These are phyloP conservation scores for Tephrocybe sp. DNA, from an alignment of 768 basidiomycete species.

Conservation along the genomic window DNA sequence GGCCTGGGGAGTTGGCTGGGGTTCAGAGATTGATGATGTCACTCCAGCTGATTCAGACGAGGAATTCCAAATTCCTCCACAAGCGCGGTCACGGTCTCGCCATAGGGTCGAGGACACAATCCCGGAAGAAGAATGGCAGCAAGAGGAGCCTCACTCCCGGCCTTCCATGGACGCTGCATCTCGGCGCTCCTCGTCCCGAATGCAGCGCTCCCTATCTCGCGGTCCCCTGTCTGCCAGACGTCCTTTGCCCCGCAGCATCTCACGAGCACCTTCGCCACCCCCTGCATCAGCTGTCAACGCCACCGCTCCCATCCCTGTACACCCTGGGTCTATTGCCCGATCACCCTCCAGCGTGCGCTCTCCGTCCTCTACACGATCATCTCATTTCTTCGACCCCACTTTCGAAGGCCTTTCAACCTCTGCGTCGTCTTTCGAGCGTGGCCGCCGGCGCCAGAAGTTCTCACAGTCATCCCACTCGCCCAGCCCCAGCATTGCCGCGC, in stretches of 20 bases:
- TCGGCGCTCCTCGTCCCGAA: conserved; percentile 39
- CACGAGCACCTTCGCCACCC: conserved; percentile 30
- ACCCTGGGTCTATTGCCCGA: conserved; percentile 1
- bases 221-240: conserved; percentile 37
- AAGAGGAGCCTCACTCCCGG: conserved; percentile 25
- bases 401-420: conserved; percentile 24
- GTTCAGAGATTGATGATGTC: conserved; percentile 47
- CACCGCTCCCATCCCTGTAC: background rate
- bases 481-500: conserved; percentile 34
- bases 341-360: conserved; percentile 16
- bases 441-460: conserved; percentile 28
- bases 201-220: conserved; percentile 50
- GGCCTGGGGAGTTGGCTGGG: conserved; percentile 81
- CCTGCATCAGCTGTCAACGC: background rate
- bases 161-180: conserved; percentile 36
- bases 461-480: conserved; percentile 21
- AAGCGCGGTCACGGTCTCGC: conserved; percentile 32
- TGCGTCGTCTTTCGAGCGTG: conserved; percentile 35
- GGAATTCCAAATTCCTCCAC: conserved; percentile 22
- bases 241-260: conserved; percentile 39
- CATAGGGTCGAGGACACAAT: conserved; percentile 18
- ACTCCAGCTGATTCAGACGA: conserved; percentile 31
- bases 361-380: conserved; percentile 24
- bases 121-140: conserved; percentile 24
- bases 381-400: conserved; percentile 22